Percentiles rank a stretch among this genome's conserved stretches.
phyloP scores from a whole-genome alignment of 2,329 filamentous ascomycete genomes.

The Chaetomium globosum region DNA sequence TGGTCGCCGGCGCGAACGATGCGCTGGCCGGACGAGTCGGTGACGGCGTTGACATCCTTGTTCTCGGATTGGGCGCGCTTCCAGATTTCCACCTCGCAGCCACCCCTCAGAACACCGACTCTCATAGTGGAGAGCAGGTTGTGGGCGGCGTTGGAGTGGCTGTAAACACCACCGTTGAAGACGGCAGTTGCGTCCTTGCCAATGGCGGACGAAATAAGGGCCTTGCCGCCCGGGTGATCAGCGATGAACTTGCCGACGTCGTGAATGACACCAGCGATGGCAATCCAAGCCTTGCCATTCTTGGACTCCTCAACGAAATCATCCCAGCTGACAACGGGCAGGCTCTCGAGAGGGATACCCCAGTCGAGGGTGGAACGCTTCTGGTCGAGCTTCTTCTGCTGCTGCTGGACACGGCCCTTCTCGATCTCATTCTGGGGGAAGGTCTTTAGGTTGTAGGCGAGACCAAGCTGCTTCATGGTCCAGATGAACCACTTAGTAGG shows the following conservation, averaged over 20 bases:
- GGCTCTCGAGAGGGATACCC: constrained; percentile 81
- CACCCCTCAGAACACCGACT: constrained; percentile 81
- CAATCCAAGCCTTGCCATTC: constrained; percentile 74
- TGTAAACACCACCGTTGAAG: constrained; percentile 90
- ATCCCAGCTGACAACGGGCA: constrained; percentile 85
- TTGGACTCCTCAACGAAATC: constrained; percentile 78
- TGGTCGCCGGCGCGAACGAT: constrained; percentile 86
- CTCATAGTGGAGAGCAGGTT: constrained; percentile 87
- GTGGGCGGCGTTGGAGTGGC: constrained; percentile 87
- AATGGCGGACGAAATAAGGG: constrained; percentile 78
- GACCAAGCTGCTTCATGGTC: constrained; percentile 79
- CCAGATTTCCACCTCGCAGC: constrained; percentile 91
- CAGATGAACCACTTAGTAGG: constrained; percentile 90
- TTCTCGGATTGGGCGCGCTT: constrained; percentile 82
- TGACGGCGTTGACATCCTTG: constrained; percentile 78
- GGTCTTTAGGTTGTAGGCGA: constrained; percentile 85
- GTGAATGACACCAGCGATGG: constrained; percentile 82
- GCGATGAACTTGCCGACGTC: constrained; percentile 83
- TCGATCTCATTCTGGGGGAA: constrained; percentile 92
- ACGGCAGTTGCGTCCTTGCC: constrained; percentile 88
- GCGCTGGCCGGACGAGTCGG: constrained; percentile 77
- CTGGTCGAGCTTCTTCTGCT: constrained; percentile 91
- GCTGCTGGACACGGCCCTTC: constrained; percentile 84
- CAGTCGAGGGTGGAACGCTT: constrained; percentile 81
- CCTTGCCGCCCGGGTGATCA: constrained; percentile 87